phyloP scores from a whole-genome alignment of 345 rosid species.

The Erodium maritimum region DNA sequence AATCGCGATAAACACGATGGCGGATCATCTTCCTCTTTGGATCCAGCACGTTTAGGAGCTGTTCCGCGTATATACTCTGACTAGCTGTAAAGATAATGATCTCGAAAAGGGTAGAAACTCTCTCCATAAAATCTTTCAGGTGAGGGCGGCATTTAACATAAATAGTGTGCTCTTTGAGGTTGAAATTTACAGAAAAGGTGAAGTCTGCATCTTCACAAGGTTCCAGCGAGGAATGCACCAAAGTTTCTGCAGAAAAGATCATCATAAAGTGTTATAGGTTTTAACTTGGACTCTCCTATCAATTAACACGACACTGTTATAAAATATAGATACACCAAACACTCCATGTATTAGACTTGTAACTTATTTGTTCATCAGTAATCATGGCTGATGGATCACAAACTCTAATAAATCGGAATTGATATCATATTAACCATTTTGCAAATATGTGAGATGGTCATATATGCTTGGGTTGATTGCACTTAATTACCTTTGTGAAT shows the following conservation, averaged over 20 bases:
- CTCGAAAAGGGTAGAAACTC: constrained; percentile 74
- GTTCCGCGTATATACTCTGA: constrained; percentile 94
- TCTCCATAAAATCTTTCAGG: constrained; percentile 82
- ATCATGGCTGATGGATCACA: too few relatives aligned
- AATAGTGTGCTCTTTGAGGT: constrained; percentile 72
- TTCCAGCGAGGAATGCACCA: constrained; percentile 87
- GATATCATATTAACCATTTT: too few relatives aligned
- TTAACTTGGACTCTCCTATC: too few relatives aligned
- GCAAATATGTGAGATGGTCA: too few relatives aligned
- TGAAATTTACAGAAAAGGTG: constrained; percentile 81
- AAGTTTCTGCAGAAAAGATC: constrained; percentile 49
- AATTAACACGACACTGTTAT: too few relatives aligned
- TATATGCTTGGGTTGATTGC: too few relatives aligned
- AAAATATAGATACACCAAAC: too few relatives aligned
- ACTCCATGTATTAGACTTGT: too few relatives aligned
- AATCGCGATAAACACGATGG: constrained; percentile 88
- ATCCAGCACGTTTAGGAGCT: constrained; percentile 95
- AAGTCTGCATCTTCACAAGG: constrained; percentile 84
- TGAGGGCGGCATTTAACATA: constrained; percentile 90
- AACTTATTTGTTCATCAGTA: too few relatives aligned
- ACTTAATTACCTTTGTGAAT: too few relatives aligned
- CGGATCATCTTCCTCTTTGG: constrained; percentile 88
- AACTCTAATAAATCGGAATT: too few relatives aligned
- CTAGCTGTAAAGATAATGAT: constrained; percentile 95
- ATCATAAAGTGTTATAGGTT: not conserved